phyloP scores from a whole-genome alignment of 108 stramenopile species.

The Cyclotella kingstonii region DNA sequence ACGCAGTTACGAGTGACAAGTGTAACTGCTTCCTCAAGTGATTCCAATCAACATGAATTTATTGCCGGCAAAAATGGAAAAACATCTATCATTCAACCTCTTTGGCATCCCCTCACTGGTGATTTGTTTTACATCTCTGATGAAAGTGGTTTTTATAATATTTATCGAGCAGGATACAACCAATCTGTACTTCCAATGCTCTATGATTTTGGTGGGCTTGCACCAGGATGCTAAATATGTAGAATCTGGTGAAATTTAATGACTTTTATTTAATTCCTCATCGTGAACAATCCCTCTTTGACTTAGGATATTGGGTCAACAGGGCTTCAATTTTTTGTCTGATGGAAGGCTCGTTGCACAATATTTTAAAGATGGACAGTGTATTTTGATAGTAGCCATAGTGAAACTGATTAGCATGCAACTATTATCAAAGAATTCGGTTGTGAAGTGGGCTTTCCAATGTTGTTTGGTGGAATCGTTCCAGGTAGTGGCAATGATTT shows the following conservation, averaged over 20 bases:
- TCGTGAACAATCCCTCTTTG: constrained; percentile 12
- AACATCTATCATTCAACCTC: constrained; percentile 62
- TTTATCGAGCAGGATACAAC: constrained; percentile 32
- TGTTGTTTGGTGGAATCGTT: constrained; percentile 53
- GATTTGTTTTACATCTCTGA: constrained; percentile 67
- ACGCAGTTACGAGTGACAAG: constrained; percentile 46
- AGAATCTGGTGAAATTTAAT: neutral
- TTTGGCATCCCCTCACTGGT: constrained; percentile 57
- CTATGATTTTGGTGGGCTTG: constrained; percentile 59
- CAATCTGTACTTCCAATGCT: constrained; percentile 45
- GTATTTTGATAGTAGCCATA: constrained; percentile 49
- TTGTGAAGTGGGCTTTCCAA: constrained; percentile 48
- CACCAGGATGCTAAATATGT: constrained; percentile 55
- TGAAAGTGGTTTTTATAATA: constrained; percentile 67
- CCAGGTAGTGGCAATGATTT: constrained; percentile 32
- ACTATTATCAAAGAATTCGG: constrained; percentile 34
- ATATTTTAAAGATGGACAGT: constrained; percentile 51
- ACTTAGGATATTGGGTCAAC: constrained; percentile 51
- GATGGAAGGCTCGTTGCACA: constrained; percentile 60
- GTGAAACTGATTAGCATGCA: constrained; percentile 22
- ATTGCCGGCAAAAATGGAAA: constrained; percentile 60
- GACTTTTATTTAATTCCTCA: neutral
- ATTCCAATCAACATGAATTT: constrained; percentile 28
- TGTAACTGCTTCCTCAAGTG: constrained; percentile 15
- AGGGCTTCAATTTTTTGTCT: constrained; percentile 54